Evolutionary conservation across 2,329 filamentous ascomycete genomes (phyloP), one percentile per base, ranked within the genome.

Genomic region (Dactylella cylindrospora): DNA sequence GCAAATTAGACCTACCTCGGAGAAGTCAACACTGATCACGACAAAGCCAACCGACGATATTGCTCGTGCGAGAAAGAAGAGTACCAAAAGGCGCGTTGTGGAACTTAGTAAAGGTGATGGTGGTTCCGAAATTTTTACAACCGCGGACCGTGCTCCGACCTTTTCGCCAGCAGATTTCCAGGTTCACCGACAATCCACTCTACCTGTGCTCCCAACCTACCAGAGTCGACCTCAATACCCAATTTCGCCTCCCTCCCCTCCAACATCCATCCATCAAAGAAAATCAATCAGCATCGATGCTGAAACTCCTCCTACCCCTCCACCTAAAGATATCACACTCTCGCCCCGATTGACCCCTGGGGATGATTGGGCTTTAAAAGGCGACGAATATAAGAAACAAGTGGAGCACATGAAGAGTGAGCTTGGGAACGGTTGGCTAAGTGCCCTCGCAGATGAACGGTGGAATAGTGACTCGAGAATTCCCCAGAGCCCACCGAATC

Each of bases 341-440:
- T 38, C 43, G 32, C 41, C 53, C 54, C 52, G 57, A 35, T 40
- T 51, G 55, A 52, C 50, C 57, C 32, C 60, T 31, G 52, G 65
- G 51, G 64, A 66, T 12, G 79, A 85, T 57, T 88, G 84, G 80
- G 82, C 83, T 60, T 75, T 81, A 35, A 81, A 82, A 57, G 85
- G 86, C 49, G 88, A 93, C 69, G 76, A 88, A 5, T 97, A 95
- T 73, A 83, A 86, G 54, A 87, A 87, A 71, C 93, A 93, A 73
- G 85, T 97, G 50, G 90, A 95, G 72, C 84, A 86, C 2, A 75
- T 96, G 49, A 85, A 90, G 64, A 85, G 85, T 69, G 88, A 91
- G 69, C 84, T 95, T 66, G 90, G 90, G 25, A 88, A 84, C 68
- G 86, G 84, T 29, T 98, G 95, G 80, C 79, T 98, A 31, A 90